Conservation (phyloP, 2,329 filamentous ascomycete genomes). For the Fusarium haematococcum region DNA sequence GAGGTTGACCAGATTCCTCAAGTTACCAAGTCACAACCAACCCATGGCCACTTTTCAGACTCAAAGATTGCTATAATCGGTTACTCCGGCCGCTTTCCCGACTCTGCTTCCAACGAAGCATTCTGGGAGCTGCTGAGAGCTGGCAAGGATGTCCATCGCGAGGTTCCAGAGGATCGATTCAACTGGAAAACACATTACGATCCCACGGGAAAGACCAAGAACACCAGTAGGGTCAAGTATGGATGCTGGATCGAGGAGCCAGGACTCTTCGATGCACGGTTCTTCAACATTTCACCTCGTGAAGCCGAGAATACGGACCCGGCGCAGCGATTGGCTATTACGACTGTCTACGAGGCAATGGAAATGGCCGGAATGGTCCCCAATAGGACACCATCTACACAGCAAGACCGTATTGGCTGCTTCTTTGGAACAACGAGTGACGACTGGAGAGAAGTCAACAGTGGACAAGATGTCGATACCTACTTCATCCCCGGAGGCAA, state of each 20-base stretch:
- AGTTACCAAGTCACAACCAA: background rate
- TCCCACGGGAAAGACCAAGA: constrained; percentile 73
- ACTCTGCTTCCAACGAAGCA: constrained; percentile 56
- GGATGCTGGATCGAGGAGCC: constrained; percentile 79
- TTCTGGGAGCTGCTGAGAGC: constrained; percentile 75
- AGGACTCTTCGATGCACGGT: constrained; percentile 78
- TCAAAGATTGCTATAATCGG: constrained; percentile 86
- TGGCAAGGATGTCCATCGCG: constrained; percentile 74
- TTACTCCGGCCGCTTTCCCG: constrained; percentile 58
- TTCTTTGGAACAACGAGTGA: constrained; percentile 71
- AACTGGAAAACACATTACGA: constrained; percentile 76
- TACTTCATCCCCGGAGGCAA: constrained; percentile 59
- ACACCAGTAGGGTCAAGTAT: constrained; percentile 76
- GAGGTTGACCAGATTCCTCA: constrained; percentile 8
- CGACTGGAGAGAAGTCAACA: constrained; percentile 82
- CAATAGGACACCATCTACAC: constrained; percentile 74
- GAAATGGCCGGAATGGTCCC: constrained; percentile 80
- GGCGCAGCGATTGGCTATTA: constrained; percentile 77
- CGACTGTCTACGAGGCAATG: constrained; percentile 83
- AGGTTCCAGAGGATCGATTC: constrained; percentile 74
- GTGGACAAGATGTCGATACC: constrained; percentile 75
- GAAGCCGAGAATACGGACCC: constrained; percentile 83
- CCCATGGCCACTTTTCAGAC: constrained; percentile 27
- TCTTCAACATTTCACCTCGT: constrained; percentile 87
- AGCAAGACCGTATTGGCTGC: constrained; percentile 71